These are phyloP conservation scores for Phanerodontia chrysosporium DNA, from an alignment of 768 basidiomycete genomes.

Conservation along the genomic window DNA sequence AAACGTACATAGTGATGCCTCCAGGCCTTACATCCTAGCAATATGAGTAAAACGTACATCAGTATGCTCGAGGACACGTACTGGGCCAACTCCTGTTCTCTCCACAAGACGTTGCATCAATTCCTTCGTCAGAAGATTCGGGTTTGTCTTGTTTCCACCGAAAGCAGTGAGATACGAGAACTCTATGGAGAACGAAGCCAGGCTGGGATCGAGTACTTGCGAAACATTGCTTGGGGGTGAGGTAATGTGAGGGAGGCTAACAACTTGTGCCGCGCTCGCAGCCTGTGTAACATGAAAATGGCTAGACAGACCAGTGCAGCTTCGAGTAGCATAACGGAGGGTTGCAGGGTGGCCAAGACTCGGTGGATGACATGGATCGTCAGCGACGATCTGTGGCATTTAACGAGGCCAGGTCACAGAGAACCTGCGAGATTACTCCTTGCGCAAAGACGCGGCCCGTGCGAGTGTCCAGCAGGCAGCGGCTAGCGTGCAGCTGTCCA, in stretches of 20 bases:
- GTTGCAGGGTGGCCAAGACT: neutral
- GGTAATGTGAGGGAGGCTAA: slow-evolving; percentile 11
- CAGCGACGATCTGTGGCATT: neutral
- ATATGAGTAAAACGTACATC: neutral
- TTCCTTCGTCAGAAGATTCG: slow-evolving; percentile 25
- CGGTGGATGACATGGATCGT: neutral
- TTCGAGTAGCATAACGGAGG: neutral
- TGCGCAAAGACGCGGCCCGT: neutral
- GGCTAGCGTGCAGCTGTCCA: neutral
- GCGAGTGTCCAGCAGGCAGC: neutral
- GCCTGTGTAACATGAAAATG: neutral
- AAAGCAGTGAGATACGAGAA: slow-evolving; percentile 25
- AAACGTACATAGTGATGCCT: slow-evolving; percentile 28
- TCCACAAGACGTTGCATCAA: slow-evolving; percentile 23
- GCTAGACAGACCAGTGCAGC: neutral
- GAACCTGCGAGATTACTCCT: neutral
- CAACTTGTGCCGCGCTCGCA: neutral
- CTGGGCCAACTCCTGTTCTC: slow-evolving; percentile 24
- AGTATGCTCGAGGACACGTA: neutral
- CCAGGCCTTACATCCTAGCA: slow-evolving; percentile 23
- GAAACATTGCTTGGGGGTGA: slow-evolving; percentile 18
- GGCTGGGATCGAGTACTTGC: slow-evolving; percentile 19
- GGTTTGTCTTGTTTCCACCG: slow-evolving; percentile 24
- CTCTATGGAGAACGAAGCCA: slow-evolving; percentile 27
- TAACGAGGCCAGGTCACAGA: neutral